Conservation (phyloP, 768 basidiomycete genomes). For the Boletus speciosus region DNA sequence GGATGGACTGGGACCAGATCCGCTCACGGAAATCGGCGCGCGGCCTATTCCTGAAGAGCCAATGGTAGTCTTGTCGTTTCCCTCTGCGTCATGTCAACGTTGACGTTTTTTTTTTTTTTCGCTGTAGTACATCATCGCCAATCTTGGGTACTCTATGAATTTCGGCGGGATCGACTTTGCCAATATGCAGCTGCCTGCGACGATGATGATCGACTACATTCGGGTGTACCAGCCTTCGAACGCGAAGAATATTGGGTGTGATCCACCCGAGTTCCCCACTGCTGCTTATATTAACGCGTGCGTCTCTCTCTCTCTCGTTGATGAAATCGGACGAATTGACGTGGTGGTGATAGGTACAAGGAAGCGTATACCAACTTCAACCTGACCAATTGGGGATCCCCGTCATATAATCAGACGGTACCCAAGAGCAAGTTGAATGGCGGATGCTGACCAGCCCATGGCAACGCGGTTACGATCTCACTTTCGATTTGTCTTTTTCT, state of each 20-base stretch:
- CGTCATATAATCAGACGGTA: conserved; percentile 47
- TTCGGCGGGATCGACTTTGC: conserved; percentile 66
- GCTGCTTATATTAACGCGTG: conserved; percentile 69
- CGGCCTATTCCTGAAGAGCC: conserved; percentile 70
- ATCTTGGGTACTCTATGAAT: conserved; percentile 65
- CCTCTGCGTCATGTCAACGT: not conserved
- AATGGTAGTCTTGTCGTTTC: conserved; percentile 39
- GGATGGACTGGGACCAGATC: conserved; percentile 49
- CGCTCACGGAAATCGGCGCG: conserved; percentile 47
- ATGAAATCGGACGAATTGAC: not conserved
- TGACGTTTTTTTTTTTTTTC: not conserved
- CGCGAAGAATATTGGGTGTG: conserved; percentile 56
- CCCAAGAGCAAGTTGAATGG: conserved; percentile 52
- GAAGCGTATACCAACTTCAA: conserved; percentile 46
- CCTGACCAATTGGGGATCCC: conserved; percentile 41
- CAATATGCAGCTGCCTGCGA: conserved; percentile 49
- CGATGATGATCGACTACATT: conserved; percentile 77
- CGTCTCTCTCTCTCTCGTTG: conserved; percentile 16
- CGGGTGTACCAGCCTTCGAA: conserved; percentile 65
- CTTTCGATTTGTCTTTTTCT: not conserved
- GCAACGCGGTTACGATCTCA: conserved; percentile 1
- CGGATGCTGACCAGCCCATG: conserved; percentile 20
- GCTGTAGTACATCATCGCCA: conserved; percentile 61
- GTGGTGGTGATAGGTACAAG: conserved; percentile 31
- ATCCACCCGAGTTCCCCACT: conserved; percentile 74